A percentile compares a stretch with the other conserved stretches of the same genome.
Conservation (phyloP, 2,329 filamentous ascomycete genomes). For the Neonectria coccinea region DNA sequence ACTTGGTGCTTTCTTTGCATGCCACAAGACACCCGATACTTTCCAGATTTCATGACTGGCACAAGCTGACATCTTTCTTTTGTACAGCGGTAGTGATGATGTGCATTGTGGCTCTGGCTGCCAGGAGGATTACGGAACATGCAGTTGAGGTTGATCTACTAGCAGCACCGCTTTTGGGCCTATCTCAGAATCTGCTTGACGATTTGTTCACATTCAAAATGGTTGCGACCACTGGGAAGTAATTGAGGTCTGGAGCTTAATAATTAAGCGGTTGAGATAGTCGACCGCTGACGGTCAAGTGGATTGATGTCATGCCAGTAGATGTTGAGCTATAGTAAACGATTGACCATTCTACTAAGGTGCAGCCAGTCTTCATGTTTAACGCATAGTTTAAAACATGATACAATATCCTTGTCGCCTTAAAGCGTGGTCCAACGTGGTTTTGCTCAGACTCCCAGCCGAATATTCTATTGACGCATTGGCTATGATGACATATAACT, state of each 20-base stretch:
- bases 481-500: no score
- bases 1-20: background rate
- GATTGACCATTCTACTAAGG: background rate
- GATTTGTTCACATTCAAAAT: background rate
- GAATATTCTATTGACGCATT: no score
- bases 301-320: background rate
- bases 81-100: conserved; percentile 3
- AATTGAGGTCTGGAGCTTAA: background rate
- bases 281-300: background rate
- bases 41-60: background rate
- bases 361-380: background rate
- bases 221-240: background rate
- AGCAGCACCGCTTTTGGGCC: background rate
- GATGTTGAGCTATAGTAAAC: background rate
- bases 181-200: background rate
- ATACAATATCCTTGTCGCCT: background rate
- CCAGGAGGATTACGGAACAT: conserved; percentile 48
- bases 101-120: conserved; percentile 49
- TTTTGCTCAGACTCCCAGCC: no score
- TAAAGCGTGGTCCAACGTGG: background rate
- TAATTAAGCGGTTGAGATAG: background rate
- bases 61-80: conserved; percentile 17
- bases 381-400: background rate
- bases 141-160: conserved; percentile 20
- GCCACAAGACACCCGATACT: background rate